A percentile compares a stretch with the other conserved stretches of the same genome.
Conservation (phyloP, 805 yeast species). For the Zygoascus ofunaensis region DNA sequence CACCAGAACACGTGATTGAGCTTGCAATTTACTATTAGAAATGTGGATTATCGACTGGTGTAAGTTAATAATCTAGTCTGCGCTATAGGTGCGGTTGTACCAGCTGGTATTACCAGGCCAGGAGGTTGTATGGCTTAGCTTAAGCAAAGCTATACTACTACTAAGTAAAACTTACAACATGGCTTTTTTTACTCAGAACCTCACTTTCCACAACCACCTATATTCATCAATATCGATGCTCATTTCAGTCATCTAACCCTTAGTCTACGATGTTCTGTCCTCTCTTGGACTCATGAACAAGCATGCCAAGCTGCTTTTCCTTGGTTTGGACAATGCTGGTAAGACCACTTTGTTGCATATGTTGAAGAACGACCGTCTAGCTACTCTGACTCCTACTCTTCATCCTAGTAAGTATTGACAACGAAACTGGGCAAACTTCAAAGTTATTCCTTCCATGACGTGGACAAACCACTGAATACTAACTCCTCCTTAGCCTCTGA, state of each 20-base stretch:
- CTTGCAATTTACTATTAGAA: too few relatives aligned
- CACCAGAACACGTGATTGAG: too few relatives aligned
- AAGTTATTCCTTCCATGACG: neutral
- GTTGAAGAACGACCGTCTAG: conserved; percentile 91
- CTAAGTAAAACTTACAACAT: too few relatives aligned
- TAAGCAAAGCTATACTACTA: too few relatives aligned
- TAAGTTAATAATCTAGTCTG: conserved; percentile 26
- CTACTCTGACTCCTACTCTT: conserved; percentile 94
- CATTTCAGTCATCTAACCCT: too few relatives aligned
- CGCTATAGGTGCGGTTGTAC: too few relatives aligned
- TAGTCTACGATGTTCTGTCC: conserved; percentile 67
- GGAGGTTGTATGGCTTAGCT: too few relatives aligned
- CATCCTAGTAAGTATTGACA: conserved; percentile 49
- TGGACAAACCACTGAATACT: neutral
- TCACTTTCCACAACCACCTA: too few relatives aligned
- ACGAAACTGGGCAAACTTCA: neutral
- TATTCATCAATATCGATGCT: too few relatives aligned
- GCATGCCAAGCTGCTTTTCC: conserved; percentile 90
- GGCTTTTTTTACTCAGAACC: too few relatives aligned
- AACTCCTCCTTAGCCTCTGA: conserved; percentile 57
- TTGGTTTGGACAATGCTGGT: conserved; percentile 97
- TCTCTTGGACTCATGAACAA: conserved; percentile 82
- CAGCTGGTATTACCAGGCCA: too few relatives aligned
- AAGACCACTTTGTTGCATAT: conserved; percentile 83
- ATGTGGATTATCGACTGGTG: conserved; percentile 44